These are phyloP conservation scores for Paspalum vaginatum DNA, from an alignment of 176 grass and related monocot genomes.

Conservation along the genomic window DNA sequence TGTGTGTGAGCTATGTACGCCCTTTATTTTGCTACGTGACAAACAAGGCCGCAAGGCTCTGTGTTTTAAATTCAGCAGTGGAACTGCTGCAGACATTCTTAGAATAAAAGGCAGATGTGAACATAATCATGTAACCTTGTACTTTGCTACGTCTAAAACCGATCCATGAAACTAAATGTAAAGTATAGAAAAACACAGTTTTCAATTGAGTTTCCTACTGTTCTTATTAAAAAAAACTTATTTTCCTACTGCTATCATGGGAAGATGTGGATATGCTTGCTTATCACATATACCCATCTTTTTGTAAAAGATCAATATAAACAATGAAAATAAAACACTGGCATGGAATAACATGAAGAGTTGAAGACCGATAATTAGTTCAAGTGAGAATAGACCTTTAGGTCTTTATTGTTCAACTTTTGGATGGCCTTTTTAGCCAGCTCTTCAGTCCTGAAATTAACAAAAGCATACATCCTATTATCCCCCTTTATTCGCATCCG, in stretches of 20 bases:
- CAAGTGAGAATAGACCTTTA: conserved; percentile 59
- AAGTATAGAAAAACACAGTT: neutral
- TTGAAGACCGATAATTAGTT: neutral
- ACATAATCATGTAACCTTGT: neutral
- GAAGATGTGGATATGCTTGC: neutral
- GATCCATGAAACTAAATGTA: neutral
- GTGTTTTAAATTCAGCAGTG: neutral
- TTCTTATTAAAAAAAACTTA: neutral
- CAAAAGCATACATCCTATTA: conserved; percentile 77
- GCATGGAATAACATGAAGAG: conserved; percentile 16
- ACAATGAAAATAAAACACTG: neutral
- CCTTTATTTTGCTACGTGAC: too few species aligned
- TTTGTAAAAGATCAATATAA: conserved; percentile 4
- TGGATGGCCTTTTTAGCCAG: conserved; percentile 74
- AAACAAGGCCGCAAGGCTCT: neutral
- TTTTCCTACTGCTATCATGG: neutral
- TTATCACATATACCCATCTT: neutral
- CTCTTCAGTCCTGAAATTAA: conserved; percentile 70
- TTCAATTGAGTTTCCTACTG: neutral
- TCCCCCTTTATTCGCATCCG: conserved; percentile 72
- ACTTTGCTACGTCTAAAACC: neutral
- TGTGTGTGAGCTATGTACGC: too few species aligned
- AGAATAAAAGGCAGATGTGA: neutral
- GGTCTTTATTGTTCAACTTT: conserved; percentile 67
- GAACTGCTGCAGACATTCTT: neutral